Percentiles rank a stretch among this genome's conserved stretches.
These are phyloP conservation scores for Penicillium sp. DNA, from an alignment of 2,329 filamentous ascomycete species.

Conservation along the genomic window DNA sequence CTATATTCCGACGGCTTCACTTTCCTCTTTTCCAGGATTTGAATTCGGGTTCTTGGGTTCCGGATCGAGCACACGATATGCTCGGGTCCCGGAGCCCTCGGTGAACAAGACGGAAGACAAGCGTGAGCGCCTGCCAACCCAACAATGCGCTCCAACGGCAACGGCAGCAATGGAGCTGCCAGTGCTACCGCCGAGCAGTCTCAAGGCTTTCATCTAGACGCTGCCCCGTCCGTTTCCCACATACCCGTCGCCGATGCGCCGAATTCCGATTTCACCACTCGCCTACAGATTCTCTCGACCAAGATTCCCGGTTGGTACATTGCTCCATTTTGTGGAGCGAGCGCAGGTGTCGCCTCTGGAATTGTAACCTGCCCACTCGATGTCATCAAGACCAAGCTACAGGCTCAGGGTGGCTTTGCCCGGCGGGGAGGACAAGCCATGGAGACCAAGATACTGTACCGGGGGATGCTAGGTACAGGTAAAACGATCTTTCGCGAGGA, in stretches of 20 bases:
- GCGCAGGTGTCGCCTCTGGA: conserved; percentile 89
- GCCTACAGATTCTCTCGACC: conserved; percentile 51
- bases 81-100: conserved; percentile 50
- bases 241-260: conserved; percentile 36
- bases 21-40: conserved; percentile 19
- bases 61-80: conserved; percentile 50
- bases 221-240: conserved; percentile 35
- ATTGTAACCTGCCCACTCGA: conserved; percentile 96
- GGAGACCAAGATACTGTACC: conserved; percentile 69
- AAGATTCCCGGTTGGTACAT: conserved; percentile 64
- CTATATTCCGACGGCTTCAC: neutral
- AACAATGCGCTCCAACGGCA: conserved; percentile 55
- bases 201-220: conserved; percentile 31
- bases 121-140: conserved; percentile 42
- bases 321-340: conserved; percentile 84
- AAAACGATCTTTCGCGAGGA: conserved; percentile 86
- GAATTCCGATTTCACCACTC: conserved; percentile 41
- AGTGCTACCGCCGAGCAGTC: conserved; percentile 38
- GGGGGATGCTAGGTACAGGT: conserved; percentile 85
- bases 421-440: conserved; percentile 48
- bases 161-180: conserved; percentile 45
- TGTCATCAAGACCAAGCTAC: conserved; percentile 98
- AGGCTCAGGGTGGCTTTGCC: conserved; percentile 87
- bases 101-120: conserved; percentile 48
- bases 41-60: conserved; percentile 40